These are phyloP conservation scores for Suillus fuscotomentosus DNA, from an alignment of 768 basidiomycete species.

Conservation along the genomic window DNA sequence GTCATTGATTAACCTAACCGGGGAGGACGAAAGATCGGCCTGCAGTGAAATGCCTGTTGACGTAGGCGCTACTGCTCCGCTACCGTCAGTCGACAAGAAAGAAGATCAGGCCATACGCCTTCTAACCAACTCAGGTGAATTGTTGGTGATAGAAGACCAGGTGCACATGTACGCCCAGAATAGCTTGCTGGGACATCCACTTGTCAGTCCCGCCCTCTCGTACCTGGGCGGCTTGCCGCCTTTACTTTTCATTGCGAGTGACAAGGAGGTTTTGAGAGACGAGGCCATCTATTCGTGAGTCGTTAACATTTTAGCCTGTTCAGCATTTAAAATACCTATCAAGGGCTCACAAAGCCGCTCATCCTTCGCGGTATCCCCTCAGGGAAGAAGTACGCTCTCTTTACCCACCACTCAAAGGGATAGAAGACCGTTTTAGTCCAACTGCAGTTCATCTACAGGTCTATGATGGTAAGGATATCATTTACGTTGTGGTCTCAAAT, in stretches of 20 bases:
- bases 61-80: conserved; percentile 46
- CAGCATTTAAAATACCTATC: not conserved
- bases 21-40: conserved; percentile 10
- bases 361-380: conserved; percentile 67
- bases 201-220: conserved; percentile 76
- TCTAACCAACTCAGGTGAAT: conserved; percentile 48
- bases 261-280: conserved; percentile 90
- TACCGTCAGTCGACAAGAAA: conserved; percentile 37
- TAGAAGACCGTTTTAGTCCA: conserved; percentile 51
- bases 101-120: conserved; percentile 46
- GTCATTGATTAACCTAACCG: conserved; percentile 11
- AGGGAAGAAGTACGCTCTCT: conserved; percentile 43
- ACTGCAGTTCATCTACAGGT: conserved; percentile 91
- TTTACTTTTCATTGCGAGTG: conserved; percentile 78
- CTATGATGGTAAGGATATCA: conserved; percentile 65
- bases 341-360: conserved; percentile 89
- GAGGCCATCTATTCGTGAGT: conserved; percentile 82
- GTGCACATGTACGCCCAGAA: conserved; percentile 88
- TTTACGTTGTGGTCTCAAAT: conserved; percentile 22
- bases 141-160: conserved; percentile 58
- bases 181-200: conserved; percentile 70
- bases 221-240: conserved; percentile 93
- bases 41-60: conserved; percentile 38
- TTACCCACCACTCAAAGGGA: conserved; percentile 56
- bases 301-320: not conserved